Evolutionary conservation across 2,329 filamentous ascomycete genomes (phyloP).

Genomic region (Pyricularia sp.): DNA sequence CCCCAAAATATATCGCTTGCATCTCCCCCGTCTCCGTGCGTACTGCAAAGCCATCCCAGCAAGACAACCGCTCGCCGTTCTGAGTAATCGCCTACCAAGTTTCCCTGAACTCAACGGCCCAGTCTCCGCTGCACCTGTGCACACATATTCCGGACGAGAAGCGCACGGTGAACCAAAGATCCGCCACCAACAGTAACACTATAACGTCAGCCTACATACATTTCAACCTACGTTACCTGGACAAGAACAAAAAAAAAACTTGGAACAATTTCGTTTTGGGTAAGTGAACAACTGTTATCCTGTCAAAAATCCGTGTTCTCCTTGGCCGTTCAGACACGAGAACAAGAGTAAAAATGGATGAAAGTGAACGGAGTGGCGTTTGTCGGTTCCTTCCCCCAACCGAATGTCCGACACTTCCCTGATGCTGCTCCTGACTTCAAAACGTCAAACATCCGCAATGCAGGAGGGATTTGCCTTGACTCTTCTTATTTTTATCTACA

Average conservation of each 20-base stretch:
- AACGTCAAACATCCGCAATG: background rate
- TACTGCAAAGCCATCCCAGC: background rate
- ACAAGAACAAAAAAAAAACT: background rate
- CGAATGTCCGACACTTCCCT: background rate
- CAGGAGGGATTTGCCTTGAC: background rate
- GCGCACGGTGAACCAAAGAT: background rate
- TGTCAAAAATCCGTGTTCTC: background rate
- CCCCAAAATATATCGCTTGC: background rate
- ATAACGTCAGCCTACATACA: background rate
- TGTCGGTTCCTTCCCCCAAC: background rate
- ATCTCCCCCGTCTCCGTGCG: background rate
- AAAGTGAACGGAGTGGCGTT: background rate
- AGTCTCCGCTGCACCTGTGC: background rate
- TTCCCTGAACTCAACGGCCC: background rate
- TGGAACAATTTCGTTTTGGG: background rate
- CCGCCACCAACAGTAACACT: background rate
- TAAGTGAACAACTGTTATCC: background rate
- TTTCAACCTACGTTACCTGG: no score
- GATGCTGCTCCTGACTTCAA: background rate
- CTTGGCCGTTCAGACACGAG: background rate
- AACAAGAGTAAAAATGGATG: background rate
- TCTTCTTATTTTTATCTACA: background rate
- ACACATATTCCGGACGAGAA: background rate
- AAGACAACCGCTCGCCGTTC: background rate
- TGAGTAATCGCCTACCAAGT: background rate